A percentile compares a stretch with the other conserved stretches of the same genome.
phyloP scores from a whole-genome alignment of 2,329 filamentous ascomycete species.

The Phialocephala subalpina region DNA sequence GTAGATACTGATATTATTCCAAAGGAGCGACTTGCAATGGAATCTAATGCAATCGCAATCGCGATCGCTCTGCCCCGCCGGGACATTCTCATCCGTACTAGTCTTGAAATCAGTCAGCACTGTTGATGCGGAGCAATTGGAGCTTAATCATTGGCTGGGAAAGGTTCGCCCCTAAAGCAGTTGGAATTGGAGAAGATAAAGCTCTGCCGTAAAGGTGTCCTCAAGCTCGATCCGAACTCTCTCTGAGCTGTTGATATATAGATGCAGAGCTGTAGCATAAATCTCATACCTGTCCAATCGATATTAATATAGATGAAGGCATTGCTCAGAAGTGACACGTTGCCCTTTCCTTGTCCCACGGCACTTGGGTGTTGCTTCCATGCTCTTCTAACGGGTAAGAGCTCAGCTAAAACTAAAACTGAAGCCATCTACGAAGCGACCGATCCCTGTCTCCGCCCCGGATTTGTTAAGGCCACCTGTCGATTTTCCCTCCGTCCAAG shows the following conservation, averaged over 20 bases:
- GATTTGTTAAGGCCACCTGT: slow-evolving; percentile 27
- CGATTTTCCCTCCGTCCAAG: slow-evolving; percentile 17
- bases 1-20: background rate
- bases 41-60: too few relatives aligned
- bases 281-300: background rate
- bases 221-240: background rate
- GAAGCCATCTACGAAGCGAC: slow-evolving; percentile 13
- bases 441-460: slow-evolving; percentile 9
- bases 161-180: background rate
- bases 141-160: background rate
- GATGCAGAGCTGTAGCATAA: slow-evolving; percentile 6
- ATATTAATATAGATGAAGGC: slow-evolving; percentile 12
- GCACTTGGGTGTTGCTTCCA: slow-evolving; percentile 6
- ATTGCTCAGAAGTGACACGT: slow-evolving; percentile 14
- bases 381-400: slow-evolving; percentile 7
- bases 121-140: slow-evolving; percentile 2
- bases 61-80: background rate
- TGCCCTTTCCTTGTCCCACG: slow-evolving; percentile 8
- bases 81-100: background rate
- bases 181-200: background rate
- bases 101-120: background rate
- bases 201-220: background rate
- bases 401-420: slow-evolving; percentile 15
- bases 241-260: background rate
- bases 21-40: background rate